phyloP scores from a whole-genome alignment of 768 basidiomycete genomes.

The Suillus paluster region DNA sequence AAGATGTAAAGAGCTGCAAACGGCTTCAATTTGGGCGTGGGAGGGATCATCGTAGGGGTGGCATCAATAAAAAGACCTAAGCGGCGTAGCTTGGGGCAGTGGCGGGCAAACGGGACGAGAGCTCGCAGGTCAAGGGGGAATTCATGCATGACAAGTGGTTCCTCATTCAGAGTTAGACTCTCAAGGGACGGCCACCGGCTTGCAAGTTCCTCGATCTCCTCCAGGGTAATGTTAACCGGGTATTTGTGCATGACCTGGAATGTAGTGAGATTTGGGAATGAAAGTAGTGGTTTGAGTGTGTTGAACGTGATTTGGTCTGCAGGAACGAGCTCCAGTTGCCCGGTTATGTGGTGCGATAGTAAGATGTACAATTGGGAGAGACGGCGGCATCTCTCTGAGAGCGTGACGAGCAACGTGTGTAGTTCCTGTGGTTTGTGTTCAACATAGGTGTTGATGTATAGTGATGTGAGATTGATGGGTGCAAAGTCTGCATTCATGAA shows the following conservation, averaged over 20 bases:
- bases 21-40: constrained; percentile 13
- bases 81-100: constrained; percentile 41
- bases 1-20: constrained; percentile 32
- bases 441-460: constrained; percentile 55
- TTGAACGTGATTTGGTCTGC: constrained; percentile 38
- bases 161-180: constrained; percentile 49
- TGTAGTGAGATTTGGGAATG: constrained; percentile 29
- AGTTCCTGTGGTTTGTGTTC: constrained; percentile 49
- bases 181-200: constrained; percentile 49
- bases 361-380: constrained; percentile 49
- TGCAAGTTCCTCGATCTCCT: constrained; percentile 52
- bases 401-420: constrained; percentile 44
- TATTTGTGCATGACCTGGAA: constrained; percentile 41
- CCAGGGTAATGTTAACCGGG: constrained; percentile 38
- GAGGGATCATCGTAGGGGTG: constrained; percentile 22
- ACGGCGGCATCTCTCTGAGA: constrained; percentile 52
- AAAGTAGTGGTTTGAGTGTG: constrained; percentile 41
- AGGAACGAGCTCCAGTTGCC: constrained; percentile 16
- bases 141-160: constrained; percentile 40
- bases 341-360: constrained; percentile 28
- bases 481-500: constrained; percentile 51
- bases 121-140: constrained; percentile 42
- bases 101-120: constrained; percentile 42
- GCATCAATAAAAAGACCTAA: constrained; percentile 46
- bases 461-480: constrained; percentile 51